Evolutionary conservation across 768 basidiomycete species (phyloP).

Genomic region (Suillus subalutaceus): DNA sequence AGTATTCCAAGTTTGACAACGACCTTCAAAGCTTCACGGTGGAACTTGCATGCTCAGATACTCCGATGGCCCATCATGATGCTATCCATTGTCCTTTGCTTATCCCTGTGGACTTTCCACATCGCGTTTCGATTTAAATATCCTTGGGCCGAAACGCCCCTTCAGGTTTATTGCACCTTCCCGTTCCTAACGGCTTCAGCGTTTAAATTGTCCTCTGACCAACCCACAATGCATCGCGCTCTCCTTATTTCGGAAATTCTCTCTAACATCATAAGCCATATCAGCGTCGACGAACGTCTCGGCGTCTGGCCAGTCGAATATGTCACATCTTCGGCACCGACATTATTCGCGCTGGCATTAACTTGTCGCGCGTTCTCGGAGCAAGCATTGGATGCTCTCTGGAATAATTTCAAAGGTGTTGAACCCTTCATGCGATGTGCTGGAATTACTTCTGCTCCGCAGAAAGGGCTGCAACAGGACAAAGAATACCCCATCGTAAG

Average conservation of each 20-base stretch:
- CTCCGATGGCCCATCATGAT: neutral
- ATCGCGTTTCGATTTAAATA: neutral
- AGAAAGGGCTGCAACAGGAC: neutral
- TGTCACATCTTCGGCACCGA: neutral
- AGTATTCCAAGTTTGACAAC: constrained; percentile 38
- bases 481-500: neutral
- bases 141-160: constrained; percentile 18
- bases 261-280: neutral
- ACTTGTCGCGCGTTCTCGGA: neutral
- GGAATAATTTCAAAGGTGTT: neutral
- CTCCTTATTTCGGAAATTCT: neutral
- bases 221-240: neutral
- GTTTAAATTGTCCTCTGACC: constrained; percentile 12
- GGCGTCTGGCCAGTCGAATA: neutral
- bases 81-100: neutral
- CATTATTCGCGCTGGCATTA: neutral
- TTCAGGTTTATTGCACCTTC: neutral
- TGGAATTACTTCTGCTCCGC: neutral
- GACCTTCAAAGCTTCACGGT: constrained; percentile 46
- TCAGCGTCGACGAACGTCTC: neutral
- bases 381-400: neutral
- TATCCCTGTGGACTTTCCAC: neutral
- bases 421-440: neutral
- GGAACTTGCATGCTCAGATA: neutral
- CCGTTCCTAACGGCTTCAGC: constrained; percentile 41